phyloP scores from a whole-genome alignment of 2,329 filamentous ascomycete species.

The Fusarium penzigii region DNA sequence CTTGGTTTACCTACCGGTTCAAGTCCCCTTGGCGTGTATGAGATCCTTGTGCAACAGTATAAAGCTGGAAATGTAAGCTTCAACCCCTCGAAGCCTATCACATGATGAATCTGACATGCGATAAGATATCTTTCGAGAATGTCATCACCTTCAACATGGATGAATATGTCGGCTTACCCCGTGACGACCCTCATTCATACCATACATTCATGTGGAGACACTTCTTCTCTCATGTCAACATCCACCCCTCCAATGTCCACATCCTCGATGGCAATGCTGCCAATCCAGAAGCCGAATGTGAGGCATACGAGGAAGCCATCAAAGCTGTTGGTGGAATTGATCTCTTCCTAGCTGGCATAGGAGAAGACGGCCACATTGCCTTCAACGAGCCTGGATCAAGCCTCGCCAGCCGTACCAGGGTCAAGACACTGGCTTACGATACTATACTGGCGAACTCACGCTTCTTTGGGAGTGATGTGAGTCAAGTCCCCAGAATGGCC shows the following conservation, averaged over 20 bases:
- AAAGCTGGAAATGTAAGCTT: slow-evolving; percentile 60
- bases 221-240: slow-evolving; percentile 85
- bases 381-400: slow-evolving; percentile 89
- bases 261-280: slow-evolving; percentile 80
- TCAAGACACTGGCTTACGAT: slow-evolving; percentile 86
- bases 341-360: slow-evolving; percentile 82
- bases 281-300: slow-evolving; percentile 75
- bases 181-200: slow-evolving; percentile 83
- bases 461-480: slow-evolving; percentile 77
- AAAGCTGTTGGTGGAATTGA: slow-evolving; percentile 75
- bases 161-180: slow-evolving; percentile 82
- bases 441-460: slow-evolving; percentile 83
- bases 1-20: slow-evolving; percentile 83
- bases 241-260: slow-evolving; percentile 79
- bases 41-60: slow-evolving; percentile 69
- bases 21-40: slow-evolving; percentile 77
- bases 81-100: slow-evolving; percentile 13
- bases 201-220: slow-evolving; percentile 93
- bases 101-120: background rate
- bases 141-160: slow-evolving; percentile 95
- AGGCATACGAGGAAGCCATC: slow-evolving; percentile 78
- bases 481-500: slow-evolving; percentile 76
- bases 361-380: slow-evolving; percentile 83
- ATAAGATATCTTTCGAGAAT: slow-evolving; percentile 78
- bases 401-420: slow-evolving; percentile 73